A percentile compares a stretch with the other conserved stretches of the same genome.
phyloP scores from a whole-genome alignment of 2,329 filamentous ascomycete species.

The Cercospora sp. region DNA sequence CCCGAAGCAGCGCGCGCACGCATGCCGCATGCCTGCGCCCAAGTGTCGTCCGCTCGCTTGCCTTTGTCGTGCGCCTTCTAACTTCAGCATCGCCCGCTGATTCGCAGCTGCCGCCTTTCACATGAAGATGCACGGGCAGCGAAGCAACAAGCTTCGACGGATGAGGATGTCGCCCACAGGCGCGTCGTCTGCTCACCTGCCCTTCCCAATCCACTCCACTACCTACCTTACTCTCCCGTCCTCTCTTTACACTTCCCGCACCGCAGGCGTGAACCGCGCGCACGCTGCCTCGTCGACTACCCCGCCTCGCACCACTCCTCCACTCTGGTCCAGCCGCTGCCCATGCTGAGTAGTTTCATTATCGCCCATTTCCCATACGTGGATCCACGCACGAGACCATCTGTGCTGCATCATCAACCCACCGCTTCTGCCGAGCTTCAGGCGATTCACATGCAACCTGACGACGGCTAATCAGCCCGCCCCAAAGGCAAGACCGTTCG shows the following conservation, averaged over 20 bases:
- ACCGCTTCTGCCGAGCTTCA: slow-evolving; percentile 17
- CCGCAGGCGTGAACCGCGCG: not conserved
- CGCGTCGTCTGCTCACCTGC: slow-evolving; percentile 6
- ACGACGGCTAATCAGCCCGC: slow-evolving; percentile 16
- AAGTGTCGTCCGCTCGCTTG: not conserved
- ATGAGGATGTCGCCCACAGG: slow-evolving; percentile 1
- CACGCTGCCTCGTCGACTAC: not conserved
- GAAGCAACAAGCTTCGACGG: slow-evolving; percentile 15
- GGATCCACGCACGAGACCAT: slow-evolving; percentile 7
- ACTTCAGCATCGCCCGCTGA: slow-evolving; percentile 3
- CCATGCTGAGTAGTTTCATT: not conserved
- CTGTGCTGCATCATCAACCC: slow-evolving; percentile 4
- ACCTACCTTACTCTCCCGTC: not conserved
- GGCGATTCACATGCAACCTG: slow-evolving; percentile 23
- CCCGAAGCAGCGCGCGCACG: not conserved
- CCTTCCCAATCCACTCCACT: slow-evolving; percentile 1
- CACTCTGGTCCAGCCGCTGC: not conserved
- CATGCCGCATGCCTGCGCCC: not conserved
- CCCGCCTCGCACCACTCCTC: not conserved
- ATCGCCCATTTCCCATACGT: not conserved
- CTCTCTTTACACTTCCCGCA: not conserved
- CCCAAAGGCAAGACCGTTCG: slow-evolving; percentile 5
- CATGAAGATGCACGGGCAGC: slow-evolving; percentile 19
- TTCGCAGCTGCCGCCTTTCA: slow-evolving; percentile 17
- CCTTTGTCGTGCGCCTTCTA: not conserved